These are phyloP conservation scores for Penicillium sp. DNA, from an alignment of 2,329 filamentous ascomycete species.

Conservation along the genomic window DNA sequence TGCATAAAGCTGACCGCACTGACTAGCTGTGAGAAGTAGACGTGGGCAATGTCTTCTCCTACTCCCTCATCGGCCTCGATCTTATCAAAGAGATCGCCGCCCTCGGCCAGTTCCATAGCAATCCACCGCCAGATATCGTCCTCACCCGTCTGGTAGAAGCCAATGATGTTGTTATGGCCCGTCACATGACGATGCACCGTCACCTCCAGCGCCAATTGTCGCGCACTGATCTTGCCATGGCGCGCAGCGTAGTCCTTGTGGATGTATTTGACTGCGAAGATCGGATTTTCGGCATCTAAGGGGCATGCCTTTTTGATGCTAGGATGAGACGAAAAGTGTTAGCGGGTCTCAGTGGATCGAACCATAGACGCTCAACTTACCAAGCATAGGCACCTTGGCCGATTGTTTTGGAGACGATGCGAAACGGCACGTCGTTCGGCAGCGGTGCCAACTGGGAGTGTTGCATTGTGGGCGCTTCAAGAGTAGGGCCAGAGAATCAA, in stretches of 20 bases:
- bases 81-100: slow-evolving; percentile 97
- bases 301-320: slow-evolving; percentile 94
- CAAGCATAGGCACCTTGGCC: slow-evolving; percentile 96
- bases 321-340: slow-evolving; percentile 16
- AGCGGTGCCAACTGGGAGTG: slow-evolving; percentile 88
- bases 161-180: slow-evolving; percentile 88
- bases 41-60: slow-evolving; percentile 88
- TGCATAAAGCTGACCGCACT: slow-evolving; percentile 93
- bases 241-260: slow-evolving; percentile 93
- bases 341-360: neutral
- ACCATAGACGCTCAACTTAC: slow-evolving; percentile 48
- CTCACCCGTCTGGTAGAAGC: slow-evolving; percentile 84
- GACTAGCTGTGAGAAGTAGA: slow-evolving; percentile 92
- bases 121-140: slow-evolving; percentile 92
- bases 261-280: slow-evolving; percentile 98
- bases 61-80: slow-evolving; percentile 97
- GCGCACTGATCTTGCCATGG: slow-evolving; percentile 80
- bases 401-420: slow-evolving; percentile 93
- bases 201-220: slow-evolving; percentile 90
- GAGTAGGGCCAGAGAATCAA: slow-evolving; percentile 3
- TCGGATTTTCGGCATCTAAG: slow-evolving; percentile 62
- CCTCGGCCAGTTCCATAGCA: slow-evolving; percentile 94
- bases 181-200: slow-evolving; percentile 84
- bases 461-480: slow-evolving; percentile 47
- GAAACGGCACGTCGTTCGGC: slow-evolving; percentile 80